These are phyloP conservation scores for Pinus taeda DNA, from an alignment of 75 land plant genomes.

Conservation along the genomic window DNA sequence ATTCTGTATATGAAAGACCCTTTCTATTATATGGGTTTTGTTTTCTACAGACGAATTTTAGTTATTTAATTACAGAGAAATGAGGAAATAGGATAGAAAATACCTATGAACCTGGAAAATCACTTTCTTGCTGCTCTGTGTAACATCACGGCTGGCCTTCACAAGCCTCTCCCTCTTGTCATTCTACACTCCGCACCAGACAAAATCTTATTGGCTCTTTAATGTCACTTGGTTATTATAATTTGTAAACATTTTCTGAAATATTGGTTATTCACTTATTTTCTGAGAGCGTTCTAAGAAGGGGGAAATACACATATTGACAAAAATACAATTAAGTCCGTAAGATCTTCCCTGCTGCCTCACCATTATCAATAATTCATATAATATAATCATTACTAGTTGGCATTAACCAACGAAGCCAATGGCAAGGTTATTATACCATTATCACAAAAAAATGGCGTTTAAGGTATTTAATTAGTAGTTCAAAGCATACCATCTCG, in stretches of 20 bases:
- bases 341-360: too few species aligned
- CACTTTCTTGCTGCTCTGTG: constrained; percentile 89
- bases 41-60: too few species aligned
- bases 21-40: too few species aligned
- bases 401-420: neutral
- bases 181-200: constrained; percentile 43
- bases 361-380: neutral
- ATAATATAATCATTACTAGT: neutral
- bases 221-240: too few species aligned
- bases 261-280: neutral
- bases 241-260: neutral
- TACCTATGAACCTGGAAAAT: constrained; percentile 92
- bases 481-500: neutral
- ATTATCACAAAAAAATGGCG: too few species aligned
- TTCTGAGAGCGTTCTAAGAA: too few species aligned
- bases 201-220: neutral
- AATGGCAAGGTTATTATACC: neutral
- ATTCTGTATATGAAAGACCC: too few species aligned
- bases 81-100: too few species aligned
- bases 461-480: too few species aligned
- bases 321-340: too few species aligned
- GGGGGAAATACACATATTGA: too few species aligned
- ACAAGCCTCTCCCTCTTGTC: constrained; percentile 90
- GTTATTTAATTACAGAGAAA: too few species aligned
- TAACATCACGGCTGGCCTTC: constrained; percentile 92